Conservation (phyloP, 495 filamentous ascomycete genomes). For the Annulohypoxylon stygium region DNA sequence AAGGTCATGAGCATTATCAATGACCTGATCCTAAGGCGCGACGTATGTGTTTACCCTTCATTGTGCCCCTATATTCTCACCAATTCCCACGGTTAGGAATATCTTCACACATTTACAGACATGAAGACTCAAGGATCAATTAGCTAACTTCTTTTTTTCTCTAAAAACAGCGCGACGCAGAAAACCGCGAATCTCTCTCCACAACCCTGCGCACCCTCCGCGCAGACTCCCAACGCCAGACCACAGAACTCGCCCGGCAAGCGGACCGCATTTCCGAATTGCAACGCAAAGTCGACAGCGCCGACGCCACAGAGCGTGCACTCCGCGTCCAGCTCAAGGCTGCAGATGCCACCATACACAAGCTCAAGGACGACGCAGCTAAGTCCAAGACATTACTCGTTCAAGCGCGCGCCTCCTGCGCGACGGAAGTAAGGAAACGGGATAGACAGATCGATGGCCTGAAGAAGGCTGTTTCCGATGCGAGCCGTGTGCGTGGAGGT, state of each 20-base stretch:
- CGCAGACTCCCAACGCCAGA: constrained; percentile 76
- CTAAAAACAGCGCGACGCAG: constrained; percentile 79
- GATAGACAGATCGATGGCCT: constrained; percentile 89
- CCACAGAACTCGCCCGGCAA: constrained; percentile 69
- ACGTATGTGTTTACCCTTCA: constrained; percentile 67
- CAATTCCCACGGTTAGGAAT: neutral
- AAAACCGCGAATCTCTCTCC: constrained; percentile 83
- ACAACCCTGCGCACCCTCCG: constrained; percentile 82
- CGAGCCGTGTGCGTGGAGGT: constrained; percentile 61
- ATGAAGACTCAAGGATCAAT: neutral
- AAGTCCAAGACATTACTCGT: constrained; percentile 80
- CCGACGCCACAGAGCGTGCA: constrained; percentile 78
- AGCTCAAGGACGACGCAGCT: constrained; percentile 82
- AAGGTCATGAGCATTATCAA: constrained; percentile 92
- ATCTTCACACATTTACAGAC: neutral
- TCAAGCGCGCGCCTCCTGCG: constrained; percentile 87
- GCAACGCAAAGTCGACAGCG: constrained; percentile 78
- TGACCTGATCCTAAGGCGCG: constrained; percentile 84
- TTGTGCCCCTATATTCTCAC: neutral
- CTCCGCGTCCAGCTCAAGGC: constrained; percentile 75
- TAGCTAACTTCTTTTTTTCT: constrained; percentile 19
- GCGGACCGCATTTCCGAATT: constrained; percentile 78
- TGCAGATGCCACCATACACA: constrained; percentile 76
- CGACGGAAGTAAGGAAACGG: constrained; percentile 91
- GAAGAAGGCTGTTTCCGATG: constrained; percentile 78